Evolutionary conservation across 1,284 basidiomycete species (phyloP).

Genomic region (Irpex rosettiformis): DNA sequence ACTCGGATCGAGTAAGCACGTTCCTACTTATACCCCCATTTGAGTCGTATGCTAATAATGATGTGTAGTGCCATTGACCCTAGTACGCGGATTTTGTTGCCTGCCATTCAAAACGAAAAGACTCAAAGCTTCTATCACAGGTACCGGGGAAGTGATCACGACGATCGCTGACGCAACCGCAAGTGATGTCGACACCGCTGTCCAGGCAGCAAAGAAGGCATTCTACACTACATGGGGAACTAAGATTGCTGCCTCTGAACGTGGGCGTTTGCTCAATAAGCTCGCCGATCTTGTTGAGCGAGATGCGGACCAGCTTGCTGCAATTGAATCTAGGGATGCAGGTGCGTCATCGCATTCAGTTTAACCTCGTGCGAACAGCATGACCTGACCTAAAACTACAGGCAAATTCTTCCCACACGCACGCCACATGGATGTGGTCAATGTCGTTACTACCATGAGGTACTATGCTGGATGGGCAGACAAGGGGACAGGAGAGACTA

Average conservation of each 20-base stretch:
- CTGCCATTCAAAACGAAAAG: background rate
- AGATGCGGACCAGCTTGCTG: constrained; percentile 58
- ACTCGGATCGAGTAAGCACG: constrained; percentile 7
- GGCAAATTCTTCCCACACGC: constrained; percentile 78
- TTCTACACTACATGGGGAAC: constrained; percentile 60
- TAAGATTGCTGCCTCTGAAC: constrained; percentile 43
- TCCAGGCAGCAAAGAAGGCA: constrained; percentile 51
- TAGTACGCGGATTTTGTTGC: background rate
- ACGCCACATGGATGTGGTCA: constrained; percentile 63
- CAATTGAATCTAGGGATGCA: constrained; percentile 60
- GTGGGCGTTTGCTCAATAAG: constrained; percentile 50
- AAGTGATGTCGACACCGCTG: constrained; percentile 45
- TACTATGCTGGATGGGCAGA: constrained; percentile 82
- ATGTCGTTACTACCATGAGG: constrained; percentile 64
- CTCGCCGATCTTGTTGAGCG: constrained; percentile 60
- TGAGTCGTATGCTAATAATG: background rate
- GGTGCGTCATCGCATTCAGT: background rate
- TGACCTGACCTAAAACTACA: background rate
- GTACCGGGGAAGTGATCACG: constrained; percentile 45
- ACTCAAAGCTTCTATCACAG: constrained; percentile 6
- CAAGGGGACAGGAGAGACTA: constrained; percentile 44
- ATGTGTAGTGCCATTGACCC: constrained; percentile 4
- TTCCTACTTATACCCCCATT: background rate
- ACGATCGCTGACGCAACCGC: constrained; percentile 40
- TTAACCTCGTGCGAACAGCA: background rate